Conservation (phyloP, 1,139 yeast genomes). For the Candida tropicalis region DNA sequence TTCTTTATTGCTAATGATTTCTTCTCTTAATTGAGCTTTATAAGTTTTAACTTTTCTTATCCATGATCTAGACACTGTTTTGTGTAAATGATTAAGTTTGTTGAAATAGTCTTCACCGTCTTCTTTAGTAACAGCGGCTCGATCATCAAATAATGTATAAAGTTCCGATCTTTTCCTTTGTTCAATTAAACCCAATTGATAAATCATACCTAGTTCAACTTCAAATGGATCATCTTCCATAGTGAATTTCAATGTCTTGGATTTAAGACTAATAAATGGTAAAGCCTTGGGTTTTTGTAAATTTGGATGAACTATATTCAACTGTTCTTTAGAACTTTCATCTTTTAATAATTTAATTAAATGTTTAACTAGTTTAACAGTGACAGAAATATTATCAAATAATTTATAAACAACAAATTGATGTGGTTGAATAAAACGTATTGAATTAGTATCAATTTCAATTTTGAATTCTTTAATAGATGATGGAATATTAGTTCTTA, state of each 20-base stretch:
- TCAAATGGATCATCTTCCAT: constrained; percentile 91
- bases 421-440: constrained; percentile 49
- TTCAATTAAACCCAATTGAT: constrained; percentile 74
- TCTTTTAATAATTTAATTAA: constrained; percentile 48
- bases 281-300: constrained; percentile 47
- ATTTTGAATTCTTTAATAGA: constrained; percentile 12
- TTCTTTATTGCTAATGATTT: constrained; percentile 54
- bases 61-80: constrained; percentile 40
- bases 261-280: constrained; percentile 55
- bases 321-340: constrained; percentile 21
- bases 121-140: constrained; percentile 9
- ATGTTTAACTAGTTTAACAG: constrained; percentile 58
- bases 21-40: constrained; percentile 41
- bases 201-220: constrained; percentile 70
- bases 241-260: constrained; percentile 49
- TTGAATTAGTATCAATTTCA: constrained; percentile 25
- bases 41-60: constrained; percentile 54
- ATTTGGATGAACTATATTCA: constrained; percentile 30
- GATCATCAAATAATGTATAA: constrained; percentile 51
- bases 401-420: constrained; percentile 59
- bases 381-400: constrained; percentile 62
- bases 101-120: constrained; percentile 14
- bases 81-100: constrained; percentile 19
- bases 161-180: constrained; percentile 68
- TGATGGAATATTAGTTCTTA: constrained; percentile 14